These are phyloP conservation scores for Dactylorhiza incarnata DNA, from an alignment of 106 monocot genomes.

Conservation along the genomic window DNA sequence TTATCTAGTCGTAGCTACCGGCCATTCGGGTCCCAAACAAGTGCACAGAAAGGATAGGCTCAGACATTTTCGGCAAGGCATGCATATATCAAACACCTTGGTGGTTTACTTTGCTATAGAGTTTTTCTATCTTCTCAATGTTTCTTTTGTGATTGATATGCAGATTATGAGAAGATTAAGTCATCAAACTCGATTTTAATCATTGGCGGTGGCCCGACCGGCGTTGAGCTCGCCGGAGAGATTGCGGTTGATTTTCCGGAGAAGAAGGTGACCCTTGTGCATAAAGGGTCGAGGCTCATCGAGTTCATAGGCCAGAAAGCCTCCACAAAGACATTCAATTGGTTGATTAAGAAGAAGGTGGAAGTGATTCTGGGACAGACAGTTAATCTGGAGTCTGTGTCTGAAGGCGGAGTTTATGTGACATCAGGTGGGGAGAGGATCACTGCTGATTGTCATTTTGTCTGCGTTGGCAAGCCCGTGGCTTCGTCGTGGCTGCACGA, in stretches of 20 bases:
- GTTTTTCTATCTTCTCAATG: neutral
- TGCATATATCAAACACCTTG: neutral
- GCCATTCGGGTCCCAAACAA: slow-evolving; percentile 6
- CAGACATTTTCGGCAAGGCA: slow-evolving; percentile 27
- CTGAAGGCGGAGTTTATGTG: neutral
- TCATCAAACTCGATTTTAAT: slow-evolving; percentile 19
- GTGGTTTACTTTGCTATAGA: too few species aligned
- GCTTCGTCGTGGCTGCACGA: slow-evolving; percentile 29
- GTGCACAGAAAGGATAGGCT: slow-evolving; percentile 19
- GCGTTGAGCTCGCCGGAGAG: slow-evolving; percentile 24
- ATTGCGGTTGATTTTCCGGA: slow-evolving; percentile 23
- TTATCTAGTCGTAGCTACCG: slow-evolving; percentile 34
- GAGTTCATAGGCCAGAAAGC: slow-evolving; percentile 23
- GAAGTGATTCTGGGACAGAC: slow-evolving; percentile 18
- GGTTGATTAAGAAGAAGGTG: slow-evolving; percentile 22
- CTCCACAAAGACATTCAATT: slow-evolving; percentile 16
- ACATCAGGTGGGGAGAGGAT: slow-evolving; percentile 2
- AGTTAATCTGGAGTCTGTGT: slow-evolving; percentile 12
- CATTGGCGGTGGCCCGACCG: slow-evolving; percentile 24
- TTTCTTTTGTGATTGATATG: neutral
- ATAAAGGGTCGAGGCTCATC: slow-evolving; percentile 19
- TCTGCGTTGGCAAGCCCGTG: slow-evolving; percentile 20
- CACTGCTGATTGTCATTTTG: slow-evolving; percentile 24
- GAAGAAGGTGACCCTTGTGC: slow-evolving; percentile 28
- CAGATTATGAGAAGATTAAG: slow-evolving; percentile 23